Evolutionary conservation across 2,329 filamentous ascomycete species (phyloP), one percentile per base, ranked within the genome.

Genomic region (Pezicula neosporulosa): DNA sequence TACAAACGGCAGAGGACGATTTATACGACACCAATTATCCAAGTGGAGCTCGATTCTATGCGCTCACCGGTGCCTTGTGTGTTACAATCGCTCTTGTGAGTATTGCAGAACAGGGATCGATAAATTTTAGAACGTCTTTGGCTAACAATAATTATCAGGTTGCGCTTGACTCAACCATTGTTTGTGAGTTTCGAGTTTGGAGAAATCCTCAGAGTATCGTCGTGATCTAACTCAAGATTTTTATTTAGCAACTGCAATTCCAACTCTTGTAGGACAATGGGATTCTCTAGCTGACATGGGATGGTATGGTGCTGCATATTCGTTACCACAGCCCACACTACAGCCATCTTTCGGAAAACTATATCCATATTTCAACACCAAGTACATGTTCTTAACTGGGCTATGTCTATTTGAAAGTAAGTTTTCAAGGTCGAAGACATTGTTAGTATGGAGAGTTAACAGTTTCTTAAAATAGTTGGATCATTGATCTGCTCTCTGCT

Each of bases 321-420:
- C 64, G 15, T 59, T 68, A 36, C 63, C 71, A 47, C 19, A 39
- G 6, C 69, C 74, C 33, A 70, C 74, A 12, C 59, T 79, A 2
- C 75, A 78, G 49, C 76, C 76, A 2, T 66, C 80, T 8, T 71
- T 73, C 0, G 78, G 77, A 1, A 79, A 73, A 57, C 47, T 80
- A 1, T 81, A 78, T 53, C 71, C 63, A 3, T 64, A 70, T 28
- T 70, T 73, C 47, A 67, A 54, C 15, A 49, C 39, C n/a, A 39
- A 28, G 19, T 49, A 49, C 28, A 21, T 39, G 16, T 43, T 43
- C 24, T 24, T 42, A 6, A 13, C 18, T 13, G 39, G 39, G 6
- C 16, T 42, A 42, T 24, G 15, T 24, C 18, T 42, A 6, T 42
- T 42, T 8, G 39, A 42, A 42, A 42, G 39, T 24, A 42, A 42